Base-by-base conservation (phyloP, 2,329 filamentous ascomycete species). In the Fusarium floridanum region DNA sequence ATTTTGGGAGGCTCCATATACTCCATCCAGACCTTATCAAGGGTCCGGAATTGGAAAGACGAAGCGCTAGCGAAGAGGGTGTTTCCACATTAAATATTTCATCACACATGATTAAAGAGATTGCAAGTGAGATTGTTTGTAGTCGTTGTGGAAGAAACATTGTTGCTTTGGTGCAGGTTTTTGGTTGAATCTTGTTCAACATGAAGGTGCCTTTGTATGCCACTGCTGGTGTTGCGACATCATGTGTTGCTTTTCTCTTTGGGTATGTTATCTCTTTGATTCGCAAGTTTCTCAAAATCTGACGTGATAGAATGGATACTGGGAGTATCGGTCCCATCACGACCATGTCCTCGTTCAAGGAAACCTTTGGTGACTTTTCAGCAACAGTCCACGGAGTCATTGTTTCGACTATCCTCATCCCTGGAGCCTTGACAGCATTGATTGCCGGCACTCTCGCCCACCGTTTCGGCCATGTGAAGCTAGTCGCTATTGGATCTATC, bases 271-370 rank as follows among this genome's bases (percentile, higher is more conserved):
- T 43, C 12, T 7, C 16, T 2, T 11, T 16, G 12, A 0, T 4
- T 7, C 20, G 4, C 14, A 5, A 3, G 5, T 16, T 3, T 12
- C 1, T 3, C 1, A 6, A n/a, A 17, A 48, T 55, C 66, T 63
- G 17, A 65, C 45, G 27, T 0, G 11, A 2, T 22, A 78, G 80
- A 57, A 76, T 80, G 48, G 82, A 84, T 43, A 83, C 89, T 0
- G 88, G 89, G 11, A 88, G 85, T 29, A 90, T 91, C 62, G 90
- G 90, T 2, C 87, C 90, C 5, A 85, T 91, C 0, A 91, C 90
- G 0, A 85, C 86, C 4, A 92, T 92, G 90, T 75, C 83, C 0
- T 81, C 83, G 17, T 92, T 90, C 78, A 82, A 81, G 11, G 66
- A 80, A 3, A 83, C 84, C 5, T 88, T 91, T 74, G 89, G 89